These are phyloP conservation scores for Penicillium sp. DNA, from an alignment of 2,329 filamentous ascomycete species.

Conservation along the genomic window DNA sequence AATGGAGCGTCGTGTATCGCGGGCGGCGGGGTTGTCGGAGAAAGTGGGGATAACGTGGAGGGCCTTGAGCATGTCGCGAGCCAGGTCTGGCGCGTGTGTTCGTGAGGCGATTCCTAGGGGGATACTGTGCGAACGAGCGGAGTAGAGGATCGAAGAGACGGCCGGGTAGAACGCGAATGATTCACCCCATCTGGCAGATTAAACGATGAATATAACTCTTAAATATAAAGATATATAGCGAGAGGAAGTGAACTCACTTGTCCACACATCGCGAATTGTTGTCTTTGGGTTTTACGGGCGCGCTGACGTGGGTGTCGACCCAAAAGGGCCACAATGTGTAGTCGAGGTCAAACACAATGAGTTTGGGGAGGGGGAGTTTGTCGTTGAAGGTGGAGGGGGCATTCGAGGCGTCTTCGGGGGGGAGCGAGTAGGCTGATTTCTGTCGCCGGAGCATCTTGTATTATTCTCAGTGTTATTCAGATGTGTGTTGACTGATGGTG, in stretches of 20 bases:
- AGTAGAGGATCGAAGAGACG: constrained; percentile 63
- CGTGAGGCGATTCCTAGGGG: constrained; percentile 72
- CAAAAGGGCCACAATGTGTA: constrained; percentile 99
- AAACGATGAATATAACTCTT: constrained; percentile 14
- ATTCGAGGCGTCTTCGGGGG: constrained; percentile 33
- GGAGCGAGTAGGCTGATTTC: constrained; percentile 29
- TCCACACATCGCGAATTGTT: constrained; percentile 44
- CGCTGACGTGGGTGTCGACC: constrained; percentile 86
- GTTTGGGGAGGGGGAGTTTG: constrained; percentile 68
- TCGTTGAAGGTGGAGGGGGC: constrained; percentile 58
- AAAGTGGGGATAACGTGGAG: constrained; percentile 57
- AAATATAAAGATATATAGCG: not conserved
- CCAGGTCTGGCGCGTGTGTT: constrained; percentile 74
- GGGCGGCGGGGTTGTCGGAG: constrained; percentile 34
- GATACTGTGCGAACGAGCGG: constrained; percentile 53
- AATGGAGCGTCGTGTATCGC: constrained; percentile 43
- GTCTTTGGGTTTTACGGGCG: constrained; percentile 65
- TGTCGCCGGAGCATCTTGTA: constrained; percentile 30
- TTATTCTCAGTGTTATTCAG: not conserved
- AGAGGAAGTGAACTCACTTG: constrained; percentile 25
- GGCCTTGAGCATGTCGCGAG: constrained; percentile 72
- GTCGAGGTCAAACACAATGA: constrained; percentile 92
- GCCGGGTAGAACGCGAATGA: constrained; percentile 67
- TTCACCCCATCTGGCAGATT: constrained; percentile 53
- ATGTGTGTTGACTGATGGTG: too few species aligned